Evolutionary conservation across 371 early-diverging fungal species (phyloP).

Genomic region (Actinomortierella ambigua): DNA sequence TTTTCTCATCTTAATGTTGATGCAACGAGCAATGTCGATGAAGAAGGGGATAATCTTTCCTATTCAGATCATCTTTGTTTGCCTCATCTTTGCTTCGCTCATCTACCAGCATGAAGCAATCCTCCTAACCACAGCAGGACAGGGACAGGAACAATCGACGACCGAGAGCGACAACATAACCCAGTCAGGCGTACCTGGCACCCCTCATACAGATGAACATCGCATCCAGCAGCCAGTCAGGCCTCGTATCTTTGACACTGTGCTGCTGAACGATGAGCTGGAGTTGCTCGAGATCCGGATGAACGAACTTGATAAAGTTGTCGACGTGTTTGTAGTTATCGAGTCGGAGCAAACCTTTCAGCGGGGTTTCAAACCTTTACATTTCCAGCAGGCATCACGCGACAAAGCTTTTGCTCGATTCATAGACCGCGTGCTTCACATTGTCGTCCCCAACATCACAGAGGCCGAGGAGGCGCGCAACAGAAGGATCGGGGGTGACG

Average conservation of each 20-base stretch:
- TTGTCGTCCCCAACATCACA: slow-evolving; percentile 3
- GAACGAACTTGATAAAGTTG: slow-evolving; percentile 16
- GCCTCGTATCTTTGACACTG: slow-evolving; percentile 10
- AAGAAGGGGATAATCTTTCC: too few relatives aligned
- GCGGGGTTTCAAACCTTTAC: slow-evolving; percentile 2
- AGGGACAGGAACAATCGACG: too few relatives aligned
- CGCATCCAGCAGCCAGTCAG: too few relatives aligned
- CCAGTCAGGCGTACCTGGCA: too few relatives aligned
- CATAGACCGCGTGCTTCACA: slow-evolving; percentile 6
- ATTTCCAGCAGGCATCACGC: slow-evolving; percentile 5
- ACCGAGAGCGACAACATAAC: too few relatives aligned
- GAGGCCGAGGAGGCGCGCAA: neutral
- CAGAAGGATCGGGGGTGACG: neutral
- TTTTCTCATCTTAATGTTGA: too few relatives aligned
- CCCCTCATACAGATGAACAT: too few relatives aligned
- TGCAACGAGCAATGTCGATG: too few relatives aligned
- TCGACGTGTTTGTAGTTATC: slow-evolving; percentile 17
- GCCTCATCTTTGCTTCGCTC: too few relatives aligned
- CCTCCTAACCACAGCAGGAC: too few relatives aligned
- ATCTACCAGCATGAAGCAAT: too few relatives aligned
- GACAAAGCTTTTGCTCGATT: slow-evolving; percentile 9
- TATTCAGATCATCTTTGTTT: too few relatives aligned
- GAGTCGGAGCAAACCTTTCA: slow-evolving; percentile 15
- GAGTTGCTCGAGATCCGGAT: slow-evolving; percentile 14
- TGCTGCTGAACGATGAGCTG: slow-evolving; percentile 17